Base-by-base conservation (phyloP, 1,284 basidiomycete species). In the Austroboletus novae-zelandiae region DNA sequence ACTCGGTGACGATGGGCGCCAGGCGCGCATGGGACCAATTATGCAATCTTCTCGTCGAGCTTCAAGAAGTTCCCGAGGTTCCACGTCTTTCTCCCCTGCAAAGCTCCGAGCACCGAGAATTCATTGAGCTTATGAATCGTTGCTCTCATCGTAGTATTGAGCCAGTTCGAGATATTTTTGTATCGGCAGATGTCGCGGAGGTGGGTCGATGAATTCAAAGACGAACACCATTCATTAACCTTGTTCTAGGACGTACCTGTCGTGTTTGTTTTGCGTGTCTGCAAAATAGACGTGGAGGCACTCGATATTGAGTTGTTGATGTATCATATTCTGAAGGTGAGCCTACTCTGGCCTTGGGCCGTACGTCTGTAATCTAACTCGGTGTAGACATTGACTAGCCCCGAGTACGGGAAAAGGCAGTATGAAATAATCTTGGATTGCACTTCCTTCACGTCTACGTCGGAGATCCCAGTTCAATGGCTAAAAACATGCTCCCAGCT, bases 241-340 rank as follows among this genome's bases (percentile, higher is more conserved):
- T 7, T 57, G 20, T 51, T 29, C 45, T 56, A 88, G 83, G 76
- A 78, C 45, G 64, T 74, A 34, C 69, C 73, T 18, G 78, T 78
- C 13, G 70, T 83, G 17, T 90, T 88, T 60, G 73, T 89, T 41
- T 67, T 89, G 42, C 76, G 75, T 41, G 71, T 87, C 11, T 80
- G 81, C 39, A 81, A 84, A 56, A 78, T 94, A 40, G 84, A 91
- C 54, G 86, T 91, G 1, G 91, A 93, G 59, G 81, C 85, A 1
- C 74, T 94, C 41, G 93, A 97, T 64, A 82, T 94, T 31, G 92
- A 96, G 60, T 69, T 94, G 4, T 69, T 98, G 35, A 84, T 94
- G 67, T 91, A 83, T 66, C 83, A 92, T 64, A 81, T 93, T 45
- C 84, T 94, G 70, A 86, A 85, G 74, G 91, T 85, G 49, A 51